phyloP scores from a whole-genome alignment of 768 basidiomycete genomes.

The Phylloporus sp. region DNA sequence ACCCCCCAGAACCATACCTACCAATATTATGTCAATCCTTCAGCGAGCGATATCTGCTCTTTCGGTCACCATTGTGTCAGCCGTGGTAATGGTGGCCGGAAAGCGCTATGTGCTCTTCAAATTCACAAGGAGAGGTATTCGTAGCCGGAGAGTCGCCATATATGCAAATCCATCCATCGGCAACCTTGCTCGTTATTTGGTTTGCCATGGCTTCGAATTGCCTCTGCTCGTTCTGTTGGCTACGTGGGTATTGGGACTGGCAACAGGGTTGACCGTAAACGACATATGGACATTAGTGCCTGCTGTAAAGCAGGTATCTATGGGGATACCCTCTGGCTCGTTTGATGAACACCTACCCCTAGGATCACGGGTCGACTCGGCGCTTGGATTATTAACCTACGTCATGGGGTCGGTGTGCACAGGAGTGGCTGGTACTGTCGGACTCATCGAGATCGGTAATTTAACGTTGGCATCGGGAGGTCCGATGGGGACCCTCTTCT shows the following conservation, averaged over 20 bases:
- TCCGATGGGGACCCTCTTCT: conserved; percentile 5
- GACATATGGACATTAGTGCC: conserved; percentile 3
- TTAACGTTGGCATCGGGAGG: neutral
- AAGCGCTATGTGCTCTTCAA: conserved; percentile 17
- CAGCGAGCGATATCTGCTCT: conserved; percentile 8
- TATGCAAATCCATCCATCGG: conserved; percentile 11
- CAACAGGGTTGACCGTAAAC: conserved; percentile 10
- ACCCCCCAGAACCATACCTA: no score
- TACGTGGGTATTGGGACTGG: conserved; percentile 14
- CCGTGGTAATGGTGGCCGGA: conserved; percentile 11
- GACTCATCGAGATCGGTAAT: neutral
- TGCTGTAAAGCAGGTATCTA: accelerated
- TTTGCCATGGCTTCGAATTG: conserved; percentile 3
- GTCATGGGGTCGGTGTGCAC: conserved; percentile 5
- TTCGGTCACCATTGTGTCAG: conserved; percentile 8
- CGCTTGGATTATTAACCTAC: conserved; percentile 1
- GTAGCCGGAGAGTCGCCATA: conserved; percentile 10
- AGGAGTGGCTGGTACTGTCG: neutral
- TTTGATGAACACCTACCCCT: neutral
- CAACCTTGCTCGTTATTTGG: conserved; percentile 7
- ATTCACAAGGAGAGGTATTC: conserved; percentile 7
- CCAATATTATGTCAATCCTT: neutral
- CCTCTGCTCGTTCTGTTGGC: conserved; percentile 7
- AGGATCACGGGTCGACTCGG: neutral
- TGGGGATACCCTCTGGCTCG: conserved; percentile 2